Base-by-base conservation (phyloP, 2,329 filamentous ascomycete genomes). In the Penicillium sp. region DNA sequence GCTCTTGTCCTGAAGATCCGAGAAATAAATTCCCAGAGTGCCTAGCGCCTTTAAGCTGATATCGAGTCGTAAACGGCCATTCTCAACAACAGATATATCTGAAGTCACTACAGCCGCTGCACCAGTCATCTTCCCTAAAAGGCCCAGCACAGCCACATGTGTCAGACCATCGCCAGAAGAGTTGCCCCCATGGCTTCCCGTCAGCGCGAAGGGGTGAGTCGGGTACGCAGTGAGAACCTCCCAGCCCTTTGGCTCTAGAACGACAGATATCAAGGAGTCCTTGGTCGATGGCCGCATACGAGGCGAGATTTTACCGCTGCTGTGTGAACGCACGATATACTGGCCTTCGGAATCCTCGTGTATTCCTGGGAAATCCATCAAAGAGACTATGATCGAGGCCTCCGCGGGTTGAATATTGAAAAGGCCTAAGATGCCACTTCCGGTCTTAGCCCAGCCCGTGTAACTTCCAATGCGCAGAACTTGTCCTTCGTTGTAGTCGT, bases 101-200 rank as follows among this genome's bases (percentile, higher is more conserved):
- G 74, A 83, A 33, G 74, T 76, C 1, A 84, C 72, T 7, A 95
- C 77, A 0, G 88, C 89, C 1, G 88, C 89, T 1, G 84, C 82
- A 0, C 89, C 91, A 0, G 88, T 88, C 87, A 97, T 95, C 68
- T 96, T 95, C 2, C 80, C 85, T 3, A 95, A 57, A 2, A 97
- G 73, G 0, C 91, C 91, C 1, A 97, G 68, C 17, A 85, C 82
- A 0, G 87, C 82, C 2, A 90, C 74, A 38, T 68, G 56, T 5
- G 62, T 67, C 4, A 53, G 43, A 3, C 26, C 54, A 26, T 70
- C 71, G 0, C 84, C 71, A 0, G 66, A 59, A 1, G 55, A 45
- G 8, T 60, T 58, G 1, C 63, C 61, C 17, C 63, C 63, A 19
- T 65, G 59, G 3, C 63, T 67, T 15, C 52, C 52, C 15, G 50